phyloP scores from a whole-genome alignment of 805 yeast species.

The Ogataea salicorniae region DNA sequence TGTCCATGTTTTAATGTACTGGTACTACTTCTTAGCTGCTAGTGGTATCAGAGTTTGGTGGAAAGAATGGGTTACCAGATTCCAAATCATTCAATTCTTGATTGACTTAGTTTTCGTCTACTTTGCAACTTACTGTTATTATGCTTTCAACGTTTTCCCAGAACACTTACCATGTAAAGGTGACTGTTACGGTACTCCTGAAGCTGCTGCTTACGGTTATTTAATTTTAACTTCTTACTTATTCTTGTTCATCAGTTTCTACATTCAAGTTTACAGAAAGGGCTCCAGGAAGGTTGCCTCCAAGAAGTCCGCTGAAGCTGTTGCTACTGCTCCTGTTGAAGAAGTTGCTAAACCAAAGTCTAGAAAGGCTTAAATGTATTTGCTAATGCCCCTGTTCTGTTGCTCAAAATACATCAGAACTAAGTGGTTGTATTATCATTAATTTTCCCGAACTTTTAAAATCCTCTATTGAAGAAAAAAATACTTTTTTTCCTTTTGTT shows the following conservation, averaged over 20 bases:
- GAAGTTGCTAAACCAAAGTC: slow-evolving; percentile 21
- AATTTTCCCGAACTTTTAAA: no score
- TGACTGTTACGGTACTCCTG: slow-evolving; percentile 86
- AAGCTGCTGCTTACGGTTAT: slow-evolving; percentile 91
- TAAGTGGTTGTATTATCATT: background rate
- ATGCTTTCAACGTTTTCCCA: slow-evolving; percentile 61
- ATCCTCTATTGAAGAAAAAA: no score
- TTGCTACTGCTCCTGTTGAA: slow-evolving; percentile 13
- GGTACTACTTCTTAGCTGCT: slow-evolving; percentile 91
- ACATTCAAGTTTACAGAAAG: slow-evolving; percentile 76
- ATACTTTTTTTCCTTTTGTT: no score
- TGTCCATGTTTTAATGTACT: slow-evolving; percentile 96
- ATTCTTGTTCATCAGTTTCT: slow-evolving; percentile 86
- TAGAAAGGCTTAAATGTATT: slow-evolving; percentile 25
- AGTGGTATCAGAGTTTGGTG: slow-evolving; percentile 97
- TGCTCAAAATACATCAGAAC: background rate
- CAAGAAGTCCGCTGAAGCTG: slow-evolving; percentile 4
- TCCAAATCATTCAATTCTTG: slow-evolving; percentile 90
- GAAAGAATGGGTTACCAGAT: slow-evolving; percentile 98
- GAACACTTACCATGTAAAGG: slow-evolving; percentile 69
- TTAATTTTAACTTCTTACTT: slow-evolving; percentile 82
- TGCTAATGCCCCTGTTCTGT: background rate
- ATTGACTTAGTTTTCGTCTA: slow-evolving; percentile 87
- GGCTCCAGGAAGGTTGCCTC: slow-evolving; percentile 17
- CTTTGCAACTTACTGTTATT: slow-evolving; percentile 90